Evolutionary conservation across 768 basidiomycete genomes (phyloP).

Genomic region (Russula vinacea): DNA sequence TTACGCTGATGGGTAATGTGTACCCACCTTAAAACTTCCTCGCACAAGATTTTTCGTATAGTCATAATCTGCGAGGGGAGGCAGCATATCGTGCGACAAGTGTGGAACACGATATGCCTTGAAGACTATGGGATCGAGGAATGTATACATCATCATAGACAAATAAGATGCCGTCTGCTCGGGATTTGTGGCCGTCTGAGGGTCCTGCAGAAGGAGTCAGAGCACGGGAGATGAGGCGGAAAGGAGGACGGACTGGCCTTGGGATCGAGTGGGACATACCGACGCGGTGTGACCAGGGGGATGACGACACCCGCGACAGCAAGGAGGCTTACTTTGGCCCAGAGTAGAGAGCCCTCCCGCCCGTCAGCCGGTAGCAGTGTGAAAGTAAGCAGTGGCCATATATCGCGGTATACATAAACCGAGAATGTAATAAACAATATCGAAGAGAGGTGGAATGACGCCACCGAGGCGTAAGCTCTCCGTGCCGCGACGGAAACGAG

Average conservation of each 20-base stretch:
- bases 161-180: constrained; percentile 37
- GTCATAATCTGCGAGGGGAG: constrained; percentile 51
- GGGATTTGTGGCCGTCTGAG: constrained; percentile 31
- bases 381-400: constrained; percentile 59
- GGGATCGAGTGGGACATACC: constrained; percentile 57
- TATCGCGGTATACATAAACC: constrained; percentile 55
- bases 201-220: constrained; percentile 30
- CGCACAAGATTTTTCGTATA: constrained; percentile 37
- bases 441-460: constrained; percentile 46
- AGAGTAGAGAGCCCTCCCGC: constrained; percentile 48
- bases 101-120: constrained; percentile 45
- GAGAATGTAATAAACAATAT: constrained; percentile 48
- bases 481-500: constrained; percentile 26
- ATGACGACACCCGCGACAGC: constrained; percentile 45
- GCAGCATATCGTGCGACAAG: constrained; percentile 44
- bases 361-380: constrained; percentile 49
- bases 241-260: constrained; percentile 37
- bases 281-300: constrained; percentile 54
- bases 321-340: constrained; percentile 52
- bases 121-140: constrained; percentile 51
- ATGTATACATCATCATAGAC: constrained; percentile 46
- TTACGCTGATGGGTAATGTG: not conserved
- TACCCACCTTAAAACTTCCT: constrained; percentile 37
- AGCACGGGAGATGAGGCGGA: not conserved
- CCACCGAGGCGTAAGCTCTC: constrained; percentile 12